Conservation (phyloP, 2,329 filamentous ascomycete species). For the Pseudonectria buxi region DNA sequence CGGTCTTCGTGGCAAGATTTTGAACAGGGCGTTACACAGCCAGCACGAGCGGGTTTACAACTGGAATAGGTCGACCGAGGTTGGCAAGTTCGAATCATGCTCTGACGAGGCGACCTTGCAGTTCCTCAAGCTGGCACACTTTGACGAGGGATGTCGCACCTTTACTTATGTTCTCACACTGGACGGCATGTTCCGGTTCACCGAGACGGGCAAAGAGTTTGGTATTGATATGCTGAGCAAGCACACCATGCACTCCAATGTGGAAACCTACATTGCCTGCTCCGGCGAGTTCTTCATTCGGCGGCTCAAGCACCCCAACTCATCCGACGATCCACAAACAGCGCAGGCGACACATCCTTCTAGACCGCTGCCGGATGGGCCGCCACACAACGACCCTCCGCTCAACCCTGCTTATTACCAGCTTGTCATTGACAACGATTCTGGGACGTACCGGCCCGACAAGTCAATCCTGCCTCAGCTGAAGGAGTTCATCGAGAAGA, state of each 20-base stretch:
- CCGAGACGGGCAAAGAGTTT: constrained; percentile 92
- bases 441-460: constrained; percentile 86
- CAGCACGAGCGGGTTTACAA: constrained; percentile 89
- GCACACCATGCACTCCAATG: constrained; percentile 95
- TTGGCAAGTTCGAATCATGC: constrained; percentile 60
- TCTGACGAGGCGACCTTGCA: constrained; percentile 66
- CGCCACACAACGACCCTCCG: constrained; percentile 37
- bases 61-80: constrained; percentile 69
- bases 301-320: constrained; percentile 48
- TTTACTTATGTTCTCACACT: constrained; percentile 91
- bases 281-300: constrained; percentile 91
- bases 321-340: constrained; percentile 36
- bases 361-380: constrained; percentile 40
- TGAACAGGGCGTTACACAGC: constrained; percentile 82
- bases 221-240: constrained; percentile 90
- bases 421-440: constrained; percentile 91
- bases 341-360: constrained; percentile 45
- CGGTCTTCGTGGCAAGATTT: constrained; percentile 69
- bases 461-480: constrained; percentile 66
- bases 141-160: constrained; percentile 75
- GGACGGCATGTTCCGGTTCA: constrained; percentile 82
- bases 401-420: constrained; percentile 60
- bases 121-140: constrained; percentile 81
- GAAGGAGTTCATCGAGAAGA: constrained; percentile 60
- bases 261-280: constrained; percentile 83